These are phyloP conservation scores for Arbutus unedo DNA, from an alignment of 148 eudicot species.

Conservation along the genomic window DNA sequence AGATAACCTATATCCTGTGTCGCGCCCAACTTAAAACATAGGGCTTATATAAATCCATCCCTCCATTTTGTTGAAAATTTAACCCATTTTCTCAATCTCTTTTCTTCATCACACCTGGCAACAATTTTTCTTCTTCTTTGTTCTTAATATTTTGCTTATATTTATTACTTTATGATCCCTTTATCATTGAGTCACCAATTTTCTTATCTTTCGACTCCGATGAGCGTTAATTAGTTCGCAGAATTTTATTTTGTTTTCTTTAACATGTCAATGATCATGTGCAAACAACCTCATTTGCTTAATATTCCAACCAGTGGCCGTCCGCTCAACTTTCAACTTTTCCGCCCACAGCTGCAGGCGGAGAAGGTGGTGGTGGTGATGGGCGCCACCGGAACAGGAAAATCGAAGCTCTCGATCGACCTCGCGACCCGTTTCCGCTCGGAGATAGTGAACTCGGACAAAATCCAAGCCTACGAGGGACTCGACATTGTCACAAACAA, in stretches of 20 bases:
- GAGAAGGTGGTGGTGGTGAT: conserved; percentile 75
- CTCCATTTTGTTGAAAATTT: neutral
- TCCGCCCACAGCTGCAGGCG: conserved; percentile 27
- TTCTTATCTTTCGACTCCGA: neutral
- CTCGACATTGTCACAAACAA: conserved; percentile 74
- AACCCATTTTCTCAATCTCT: neutral
- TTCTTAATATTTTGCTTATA: neutral
- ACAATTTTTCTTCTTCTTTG: neutral
- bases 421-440: conserved; percentile 52
- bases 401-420: conserved; percentile 75
- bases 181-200: neutral
- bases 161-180: neutral
- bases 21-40: neutral
- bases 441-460: conserved; percentile 81
- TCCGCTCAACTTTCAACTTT: conserved; percentile 19
- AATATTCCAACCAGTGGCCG: conserved; percentile 22
- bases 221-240: too few species aligned
- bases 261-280: conserved; percentile 35
- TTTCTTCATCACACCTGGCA: neutral
- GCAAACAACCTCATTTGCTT: conserved; percentile 41
- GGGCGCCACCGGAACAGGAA: conserved; percentile 92
- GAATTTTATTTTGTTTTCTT: neutral
- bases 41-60: neutral
- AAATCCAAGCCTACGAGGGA: conserved; percentile 76
- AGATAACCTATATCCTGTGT: neutral